Evolutionary conservation across 148 eudicot genomes (phyloP).

Genomic region (Dysphania ambrosioides): DNA sequence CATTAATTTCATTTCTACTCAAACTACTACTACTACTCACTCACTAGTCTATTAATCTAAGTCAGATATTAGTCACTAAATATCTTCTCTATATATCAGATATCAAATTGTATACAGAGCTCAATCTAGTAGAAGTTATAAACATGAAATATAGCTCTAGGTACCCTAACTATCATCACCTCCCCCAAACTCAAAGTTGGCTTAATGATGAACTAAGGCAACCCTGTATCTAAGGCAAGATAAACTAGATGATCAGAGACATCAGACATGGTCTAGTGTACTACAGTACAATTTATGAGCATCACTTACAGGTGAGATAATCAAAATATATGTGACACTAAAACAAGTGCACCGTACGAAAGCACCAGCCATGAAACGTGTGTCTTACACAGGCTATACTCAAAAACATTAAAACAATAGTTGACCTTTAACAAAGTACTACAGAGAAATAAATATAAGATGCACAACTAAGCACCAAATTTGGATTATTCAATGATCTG

Average conservation of each 20-base stretch:
- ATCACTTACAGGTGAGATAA: background rate
- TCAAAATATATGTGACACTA: too few relatives aligned
- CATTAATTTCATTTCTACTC: background rate
- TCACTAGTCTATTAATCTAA: background rate
- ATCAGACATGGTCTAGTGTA: too few relatives aligned
- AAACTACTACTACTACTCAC: background rate
- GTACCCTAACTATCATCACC: too few relatives aligned
- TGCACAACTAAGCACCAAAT: background rate
- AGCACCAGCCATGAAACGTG: background rate
- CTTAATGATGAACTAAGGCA: background rate
- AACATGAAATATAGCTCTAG: too few relatives aligned
- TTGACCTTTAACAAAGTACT: background rate
- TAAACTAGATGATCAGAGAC: background rate
- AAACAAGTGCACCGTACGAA: background rate
- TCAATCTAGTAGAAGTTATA: too few relatives aligned
- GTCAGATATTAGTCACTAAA: too few relatives aligned
- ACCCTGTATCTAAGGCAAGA: background rate
- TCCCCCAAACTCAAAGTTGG: background rate
- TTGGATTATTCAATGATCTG: background rate
- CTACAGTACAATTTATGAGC: background rate
- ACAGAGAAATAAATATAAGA: background rate
- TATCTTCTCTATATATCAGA: too few relatives aligned
- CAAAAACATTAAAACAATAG: background rate
- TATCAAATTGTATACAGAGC: too few relatives aligned
- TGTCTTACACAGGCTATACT: background rate